Evolutionary conservation across 1,139 yeast species (phyloP), one percentile per base, ranked within the genome.

Genomic region (Yamadazyma mexicana): DNA sequence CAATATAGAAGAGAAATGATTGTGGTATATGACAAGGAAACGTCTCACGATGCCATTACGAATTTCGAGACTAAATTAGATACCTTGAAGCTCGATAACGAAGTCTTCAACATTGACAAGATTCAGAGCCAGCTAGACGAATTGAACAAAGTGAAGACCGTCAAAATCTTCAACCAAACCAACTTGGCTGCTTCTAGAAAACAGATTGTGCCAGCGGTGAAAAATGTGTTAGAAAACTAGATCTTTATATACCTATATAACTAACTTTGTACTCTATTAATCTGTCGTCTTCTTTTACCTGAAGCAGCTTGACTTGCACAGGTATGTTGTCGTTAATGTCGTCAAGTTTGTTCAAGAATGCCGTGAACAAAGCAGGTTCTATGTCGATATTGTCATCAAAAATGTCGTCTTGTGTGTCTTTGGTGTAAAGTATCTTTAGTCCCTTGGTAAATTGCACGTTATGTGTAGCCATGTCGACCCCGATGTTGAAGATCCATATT

Each of bases 141-240:
- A 6, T 49, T 51, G 43, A 66, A 61, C 4, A 42, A 47, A 3
- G 38, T 46, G 18, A 34, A 33, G 12, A 42, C 43, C 20, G 53
- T 72, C 38, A 51, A 49, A 31, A 50, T 73, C 9, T 79, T 61
- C 51, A 64, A 74, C 44, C 95, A 87, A 56, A 48, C 50, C 7
- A 79, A 83, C 45, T 56, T 73, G 10, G 61, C 62, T 3, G 89
- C 91, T 1, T 84, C 92, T 24, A 73, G 97, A 50, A 89, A 89
- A 55, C 94, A 86, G 57, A 87, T 89, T n/a, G 95, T 87, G 7
- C 95, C 96, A 2, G 61, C 61, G 12, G 66, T 72, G 9, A 70
- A 71, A 51, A 56, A 54, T 1, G 56, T 58, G 27, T 52, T 70
- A 18, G 44, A 40, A 22, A 6, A 22, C 10, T 18, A 20, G 22